Evolutionary conservation across 768 basidiomycete species (phyloP).

Genomic region (Boletus reticuloceps): DNA sequence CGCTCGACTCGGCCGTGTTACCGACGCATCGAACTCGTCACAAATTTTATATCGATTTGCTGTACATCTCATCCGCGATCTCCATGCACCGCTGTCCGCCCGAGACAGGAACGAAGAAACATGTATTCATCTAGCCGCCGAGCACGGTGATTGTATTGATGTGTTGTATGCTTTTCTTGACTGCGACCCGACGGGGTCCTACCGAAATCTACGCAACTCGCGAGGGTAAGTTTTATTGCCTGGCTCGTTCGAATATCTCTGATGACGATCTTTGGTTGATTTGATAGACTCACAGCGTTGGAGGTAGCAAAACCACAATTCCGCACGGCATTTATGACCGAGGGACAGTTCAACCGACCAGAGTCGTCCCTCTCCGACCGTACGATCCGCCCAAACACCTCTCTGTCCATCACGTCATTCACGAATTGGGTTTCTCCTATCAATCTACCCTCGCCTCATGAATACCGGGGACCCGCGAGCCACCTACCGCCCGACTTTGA

Average conservation of each 20-base stretch:
- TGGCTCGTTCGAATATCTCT: neutral
- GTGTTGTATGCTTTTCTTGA: slow-evolving; percentile 62
- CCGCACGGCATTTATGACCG: slow-evolving; percentile 56
- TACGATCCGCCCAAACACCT: slow-evolving; percentile 47
- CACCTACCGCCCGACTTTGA: slow-evolving; percentile 44
- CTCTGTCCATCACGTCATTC: slow-evolving; percentile 45
- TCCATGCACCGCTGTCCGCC: slow-evolving; percentile 67
- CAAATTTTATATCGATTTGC: slow-evolving; percentile 54
- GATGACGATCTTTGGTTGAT: neutral
- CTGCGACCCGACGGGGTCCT: slow-evolving; percentile 54
- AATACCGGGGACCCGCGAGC: slow-evolving; percentile 34
- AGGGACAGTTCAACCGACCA: slow-evolving; percentile 45
- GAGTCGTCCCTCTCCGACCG: slow-evolving; percentile 53
- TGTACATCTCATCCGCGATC: slow-evolving; percentile 65
- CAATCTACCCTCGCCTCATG: slow-evolving; percentile 11
- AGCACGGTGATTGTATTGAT: slow-evolving; percentile 64
- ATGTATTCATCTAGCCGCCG: slow-evolving; percentile 77
- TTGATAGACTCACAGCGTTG: slow-evolving; percentile 49
- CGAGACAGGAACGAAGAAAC: slow-evolving; percentile 69
- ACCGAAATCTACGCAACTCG: slow-evolving; percentile 62
- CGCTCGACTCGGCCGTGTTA: slow-evolving; percentile 39
- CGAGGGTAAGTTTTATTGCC: slow-evolving; percentile 53
- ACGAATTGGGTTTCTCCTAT: slow-evolving; percentile 31
- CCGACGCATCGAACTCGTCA: slow-evolving; percentile 33
- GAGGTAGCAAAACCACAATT: slow-evolving; percentile 71